phyloP scores from a whole-genome alignment of 2,329 filamentous ascomycete genomes.

The Alternaria brassicicola region DNA sequence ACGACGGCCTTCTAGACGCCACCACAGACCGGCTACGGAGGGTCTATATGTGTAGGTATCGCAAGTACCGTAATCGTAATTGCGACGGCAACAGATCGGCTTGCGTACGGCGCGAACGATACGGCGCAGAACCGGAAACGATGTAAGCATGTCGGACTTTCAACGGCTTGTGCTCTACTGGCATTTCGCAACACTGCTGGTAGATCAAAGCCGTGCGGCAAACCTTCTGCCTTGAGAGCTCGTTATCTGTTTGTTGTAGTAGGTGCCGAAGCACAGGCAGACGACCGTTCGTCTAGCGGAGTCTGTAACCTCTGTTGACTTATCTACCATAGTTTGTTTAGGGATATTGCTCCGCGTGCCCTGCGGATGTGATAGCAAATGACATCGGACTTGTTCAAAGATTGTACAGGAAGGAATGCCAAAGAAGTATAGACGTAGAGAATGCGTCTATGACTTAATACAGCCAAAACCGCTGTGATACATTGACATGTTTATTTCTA shows the following conservation, averaged over 20 bases:
- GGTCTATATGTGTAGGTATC: background rate
- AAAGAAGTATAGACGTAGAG: background rate
- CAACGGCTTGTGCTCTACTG: background rate
- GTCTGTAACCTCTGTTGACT: background rate
- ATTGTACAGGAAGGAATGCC: background rate
- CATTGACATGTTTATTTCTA: background rate
- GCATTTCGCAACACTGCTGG: background rate
- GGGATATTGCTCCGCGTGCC: background rate
- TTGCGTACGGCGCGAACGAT: background rate
- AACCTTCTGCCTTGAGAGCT: background rate
- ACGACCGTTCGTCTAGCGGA: background rate
- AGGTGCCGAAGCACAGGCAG: background rate
- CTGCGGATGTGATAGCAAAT: background rate
- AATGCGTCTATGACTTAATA: too few relatives aligned
- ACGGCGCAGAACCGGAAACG: background rate
- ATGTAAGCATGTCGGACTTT: background rate
- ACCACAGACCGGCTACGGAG: background rate
- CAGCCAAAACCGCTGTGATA: background rate
- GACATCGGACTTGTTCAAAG: background rate
- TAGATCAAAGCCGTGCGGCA: background rate
- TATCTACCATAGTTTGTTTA: background rate
- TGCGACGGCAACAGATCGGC: background rate
- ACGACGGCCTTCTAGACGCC: background rate
- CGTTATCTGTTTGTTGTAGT: background rate
- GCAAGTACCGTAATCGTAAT: background rate